Evolutionary conservation across 208 protist genomes (phyloP).

Genomic region (Trypanosoma conorhini): DNA sequence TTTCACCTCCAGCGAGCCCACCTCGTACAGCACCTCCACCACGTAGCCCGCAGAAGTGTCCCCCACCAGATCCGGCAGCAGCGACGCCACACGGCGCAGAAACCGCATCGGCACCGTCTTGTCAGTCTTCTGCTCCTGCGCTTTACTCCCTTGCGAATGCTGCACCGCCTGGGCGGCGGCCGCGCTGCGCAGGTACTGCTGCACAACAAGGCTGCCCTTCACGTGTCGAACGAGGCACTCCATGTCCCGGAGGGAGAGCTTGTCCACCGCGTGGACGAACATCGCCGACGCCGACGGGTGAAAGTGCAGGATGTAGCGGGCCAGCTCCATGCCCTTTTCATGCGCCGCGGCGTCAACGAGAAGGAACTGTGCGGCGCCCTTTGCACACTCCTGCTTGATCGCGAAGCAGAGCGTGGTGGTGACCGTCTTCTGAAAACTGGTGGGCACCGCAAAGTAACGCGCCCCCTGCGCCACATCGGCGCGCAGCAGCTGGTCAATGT

Average conservation of each 20-base stretch:
- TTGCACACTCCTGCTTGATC: conserved; percentile 35
- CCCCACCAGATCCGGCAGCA: conserved; percentile 42
- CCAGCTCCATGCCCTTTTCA: conserved; percentile 64
- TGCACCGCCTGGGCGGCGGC: conserved; percentile 6
- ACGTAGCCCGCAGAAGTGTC: conserved; percentile 75
- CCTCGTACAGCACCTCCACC: conserved; percentile 80
- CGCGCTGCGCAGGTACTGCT: conserved; percentile 72
- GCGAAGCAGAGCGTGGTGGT: conserved; percentile 36
- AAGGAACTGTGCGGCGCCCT: conserved; percentile 69
- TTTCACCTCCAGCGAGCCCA: conserved; percentile 63
- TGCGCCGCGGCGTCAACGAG: conserved; percentile 56
- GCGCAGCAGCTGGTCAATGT: conserved; percentile 47
- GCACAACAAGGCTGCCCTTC: conserved; percentile 75
- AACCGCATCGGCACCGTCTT: conserved; percentile 43
- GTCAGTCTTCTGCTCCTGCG: conserved; percentile 2
- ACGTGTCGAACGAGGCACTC: conserved; percentile 37
- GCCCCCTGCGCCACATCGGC: conserved; percentile 50
- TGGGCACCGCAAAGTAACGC: conserved; percentile 55
- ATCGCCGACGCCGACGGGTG: conserved; percentile 49
- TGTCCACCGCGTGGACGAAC: conserved; percentile 71
- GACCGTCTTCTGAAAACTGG: conserved; percentile 51
- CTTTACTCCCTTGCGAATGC: conserved; percentile 13
- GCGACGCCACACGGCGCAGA: conserved; percentile 53
- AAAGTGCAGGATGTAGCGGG: conserved; percentile 74
- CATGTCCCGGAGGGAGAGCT: conserved; percentile 64